Evolutionary conservation across 2,329 filamentous ascomycete species (phyloP), one percentile per base, ranked within the genome.

Genomic region (Pseudogymnoascus sp.): DNA sequence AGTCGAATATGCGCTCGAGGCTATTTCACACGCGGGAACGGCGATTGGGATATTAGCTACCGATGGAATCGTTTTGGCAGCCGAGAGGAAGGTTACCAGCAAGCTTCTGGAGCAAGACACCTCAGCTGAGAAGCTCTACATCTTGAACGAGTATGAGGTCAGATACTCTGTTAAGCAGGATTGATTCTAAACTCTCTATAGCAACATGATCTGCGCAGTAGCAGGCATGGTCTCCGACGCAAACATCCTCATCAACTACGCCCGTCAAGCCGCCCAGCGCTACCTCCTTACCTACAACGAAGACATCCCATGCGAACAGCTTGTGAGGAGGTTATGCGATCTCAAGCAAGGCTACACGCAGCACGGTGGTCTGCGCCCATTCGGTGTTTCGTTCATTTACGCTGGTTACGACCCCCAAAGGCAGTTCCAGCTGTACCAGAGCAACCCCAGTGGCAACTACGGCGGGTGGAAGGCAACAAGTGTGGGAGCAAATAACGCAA

Each of bases 191-290:
- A 43, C 7, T 19, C 62, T 60, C 6, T 43, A 11, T 37, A 98
- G 93, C 81, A 99, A 99, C 83, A 99, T 99, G 96, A 98, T 99
- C 79, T 97, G 93, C 79, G 95, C 95, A 67, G 95, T 99, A 66
- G 95, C 95, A 73, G 95, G 95, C 75, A 98, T 99, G 93, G 99
- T 93, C 54, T 95, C 95, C 74, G 95, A 99, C 76, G 95, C 95
- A 78, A 99, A 99, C 83, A 99, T 99, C 78, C 92, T 99, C 77
- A 99, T 99, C 87, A 99, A 99, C 84, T 97, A 96, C 79, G 96
- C 95, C 76, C 92, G 95, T 72, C 92, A 96, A 85, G 90, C 91
- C 73, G 95, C 95, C 72, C 95, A 99, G 81, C 87, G 90, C 75
- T 98, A 99, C 80, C 93, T 99, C 77, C 87, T 96, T 70, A 99